phyloP scores from a whole-genome alignment of 2,329 filamentous ascomycete species.

The Ceratocystis alfenasii region DNA sequence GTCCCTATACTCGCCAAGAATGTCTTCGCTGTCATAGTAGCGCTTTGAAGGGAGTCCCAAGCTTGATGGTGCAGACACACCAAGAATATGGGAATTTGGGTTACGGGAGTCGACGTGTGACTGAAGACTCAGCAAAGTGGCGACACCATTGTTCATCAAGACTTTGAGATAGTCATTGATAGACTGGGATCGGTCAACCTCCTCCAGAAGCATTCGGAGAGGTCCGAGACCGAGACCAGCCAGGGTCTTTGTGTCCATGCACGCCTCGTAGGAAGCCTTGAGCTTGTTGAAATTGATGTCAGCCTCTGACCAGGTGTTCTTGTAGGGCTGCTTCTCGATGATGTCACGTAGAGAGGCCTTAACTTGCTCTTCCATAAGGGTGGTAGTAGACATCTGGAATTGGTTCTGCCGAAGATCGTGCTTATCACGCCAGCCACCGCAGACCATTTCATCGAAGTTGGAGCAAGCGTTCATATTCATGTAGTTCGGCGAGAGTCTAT shows the following conservation, averaged over 20 bases:
- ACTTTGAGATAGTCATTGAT: conserved; percentile 36
- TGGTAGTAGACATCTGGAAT: conserved; percentile 47
- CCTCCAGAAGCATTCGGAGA: conserved; percentile 43
- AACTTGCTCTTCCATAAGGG: conserved; percentile 49
- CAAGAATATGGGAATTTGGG: conserved; percentile 30
- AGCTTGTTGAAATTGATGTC: conserved; percentile 44
- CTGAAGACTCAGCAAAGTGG: conserved; percentile 31
- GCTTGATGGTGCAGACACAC: conserved; percentile 35
- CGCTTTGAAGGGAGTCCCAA: conserved; percentile 52
- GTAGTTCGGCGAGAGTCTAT: conserved; percentile 35
- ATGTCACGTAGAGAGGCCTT: conserved; percentile 50
- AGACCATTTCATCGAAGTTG: conserved; percentile 57
- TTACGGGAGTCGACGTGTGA: conserved; percentile 35
- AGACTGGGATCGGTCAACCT: conserved; percentile 31
- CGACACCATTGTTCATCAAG: conserved; percentile 36
- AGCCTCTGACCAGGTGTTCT: conserved; percentile 26
- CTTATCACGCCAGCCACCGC: conserved; percentile 51
- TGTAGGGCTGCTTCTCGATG: conserved; percentile 44
- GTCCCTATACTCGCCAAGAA: conserved; percentile 40
- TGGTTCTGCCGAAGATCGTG: conserved; percentile 56
- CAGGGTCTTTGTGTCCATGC: conserved; percentile 49
- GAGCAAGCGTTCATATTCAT: conserved; percentile 53
- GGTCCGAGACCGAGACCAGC: conserved; percentile 44
- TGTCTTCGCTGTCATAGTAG: conserved; percentile 45
- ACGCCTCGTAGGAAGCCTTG: conserved; percentile 52